A percentile compares a stretch with the other conserved stretches of the same genome.
These are phyloP conservation scores for Rhododendron kiyosumense DNA, from an alignment of 148 eudicot species.

Conservation along the genomic window DNA sequence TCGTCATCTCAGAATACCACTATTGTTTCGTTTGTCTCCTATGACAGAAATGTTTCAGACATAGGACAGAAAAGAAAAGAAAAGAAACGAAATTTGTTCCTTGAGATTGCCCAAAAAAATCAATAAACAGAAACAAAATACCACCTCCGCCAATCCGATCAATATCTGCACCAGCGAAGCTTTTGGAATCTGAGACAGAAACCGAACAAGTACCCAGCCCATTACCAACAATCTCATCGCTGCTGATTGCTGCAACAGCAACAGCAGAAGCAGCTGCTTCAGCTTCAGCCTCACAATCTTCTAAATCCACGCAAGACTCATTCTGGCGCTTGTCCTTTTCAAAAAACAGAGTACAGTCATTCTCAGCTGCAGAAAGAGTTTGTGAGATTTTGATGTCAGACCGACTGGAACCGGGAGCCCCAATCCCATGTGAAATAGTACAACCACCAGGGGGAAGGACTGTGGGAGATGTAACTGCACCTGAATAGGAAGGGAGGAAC, in stretches of 20 bases:
- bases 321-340: slow-evolving; percentile 49
- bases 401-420: slow-evolving; percentile 54
- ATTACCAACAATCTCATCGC: slow-evolving; percentile 60
- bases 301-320: slow-evolving; percentile 45
- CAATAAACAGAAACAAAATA: not conserved
- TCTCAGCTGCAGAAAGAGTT: slow-evolving; percentile 37
- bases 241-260: slow-evolving; percentile 82
- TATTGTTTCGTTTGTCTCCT: not conserved
- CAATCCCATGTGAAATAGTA: slow-evolving; percentile 51
- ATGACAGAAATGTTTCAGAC: not conserved
- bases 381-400: slow-evolving; percentile 44
- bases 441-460: slow-evolving; percentile 54
- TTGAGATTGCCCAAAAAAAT: not conserved
- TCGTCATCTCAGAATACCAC: not conserved
- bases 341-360: slow-evolving; percentile 36
- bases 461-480: slow-evolving; percentile 93
- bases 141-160: slow-evolving; percentile 37
- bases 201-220: slow-evolving; percentile 30
- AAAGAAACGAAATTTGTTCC: not conserved
- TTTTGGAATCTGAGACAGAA: slow-evolving; percentile 36
- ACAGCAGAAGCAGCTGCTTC: slow-evolving; percentile 88
- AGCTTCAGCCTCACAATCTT: slow-evolving; percentile 75
- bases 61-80: not conserved
- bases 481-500: slow-evolving; percentile 25
- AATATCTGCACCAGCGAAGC: slow-evolving; percentile 33